Percentiles rank a stretch among this genome's conserved stretches.
phyloP scores from a whole-genome alignment of 306 rosid genomes.

The Dalbergia cultrata region DNA sequence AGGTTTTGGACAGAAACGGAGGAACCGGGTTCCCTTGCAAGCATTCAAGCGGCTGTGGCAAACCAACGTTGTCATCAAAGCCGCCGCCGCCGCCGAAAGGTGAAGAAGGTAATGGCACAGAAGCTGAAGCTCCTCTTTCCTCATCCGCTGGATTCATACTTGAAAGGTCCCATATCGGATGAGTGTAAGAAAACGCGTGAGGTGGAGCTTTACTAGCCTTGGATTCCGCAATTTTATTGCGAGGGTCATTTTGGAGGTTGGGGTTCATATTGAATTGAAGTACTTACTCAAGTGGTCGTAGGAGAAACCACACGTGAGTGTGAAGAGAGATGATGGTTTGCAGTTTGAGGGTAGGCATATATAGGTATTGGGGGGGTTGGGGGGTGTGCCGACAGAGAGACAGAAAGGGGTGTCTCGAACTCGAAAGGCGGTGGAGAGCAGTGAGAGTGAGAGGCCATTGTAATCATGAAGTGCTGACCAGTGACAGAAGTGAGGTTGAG shows the following conservation, averaged over 20 bases:
- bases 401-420: constrained; percentile 25
- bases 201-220: no score
- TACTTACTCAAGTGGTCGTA: no score
- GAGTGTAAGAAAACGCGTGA: no score
- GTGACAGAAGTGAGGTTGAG: no score
- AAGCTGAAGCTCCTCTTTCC: no score
- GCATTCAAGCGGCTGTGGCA: constrained; percentile 61
- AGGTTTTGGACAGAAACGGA: constrained; percentile 80
- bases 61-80: background rate
- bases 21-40: constrained; percentile 66
- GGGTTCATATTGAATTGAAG: constrained; percentile 1
- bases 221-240: no score
- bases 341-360: background rate
- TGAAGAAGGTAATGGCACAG: no score
- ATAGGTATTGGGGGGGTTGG: no score
- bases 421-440: constrained; percentile 69
- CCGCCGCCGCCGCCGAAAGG: no score
- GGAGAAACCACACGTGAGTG: no score
- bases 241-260: background rate
- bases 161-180: background rate
- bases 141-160: background rate
- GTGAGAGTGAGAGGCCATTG: constrained; percentile 45
- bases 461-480: constrained; percentile 51
- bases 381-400: background rate
- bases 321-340: background rate